Evolutionary conservation across 345 rosid species (phyloP), one percentile per base, ranked within the genome.

Genomic region (Microcos paniculata): DNA sequence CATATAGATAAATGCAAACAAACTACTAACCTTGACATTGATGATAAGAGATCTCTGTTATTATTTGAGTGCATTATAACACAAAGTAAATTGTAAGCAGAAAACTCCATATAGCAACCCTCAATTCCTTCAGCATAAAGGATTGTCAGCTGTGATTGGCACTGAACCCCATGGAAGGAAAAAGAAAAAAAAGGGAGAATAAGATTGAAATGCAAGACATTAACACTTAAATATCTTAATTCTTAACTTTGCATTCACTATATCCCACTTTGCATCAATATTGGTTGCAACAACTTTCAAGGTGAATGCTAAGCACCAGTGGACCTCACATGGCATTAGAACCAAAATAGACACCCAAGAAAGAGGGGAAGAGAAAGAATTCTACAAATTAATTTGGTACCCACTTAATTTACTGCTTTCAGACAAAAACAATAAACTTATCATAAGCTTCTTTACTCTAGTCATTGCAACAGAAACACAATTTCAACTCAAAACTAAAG

Each of bases 91-190:
- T 86, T 82, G 84, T 96, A 96, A 40, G 99, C 99, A 80, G 97
- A 87, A 83, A 96, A 96, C 87, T 96, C 98, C 90, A 88, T 80
- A 80, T 81, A 80, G 84, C 97, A 91, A 70, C 99, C 99, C 78
- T 90, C 91, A 72, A 92, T 92, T 74, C 98, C 99, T 83, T 92
- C 98, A 23, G 89, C 88, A 82, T 96, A 96, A 71, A 96, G 91
- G 77, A 86, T 90, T 84, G 92, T 92, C 81, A 96, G 78, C 88
- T 96, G 99, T 18, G 98, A 92, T 72, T 91, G 97, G 84, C 98
- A 96, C 99, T 94, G 90, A 63, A 85, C 77, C 72, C 70, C 53
- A 42, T 2, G 7, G 45, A 46, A 51, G 42, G 46, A 13, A 52
- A 51, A 70, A 19, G 31, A 73, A 80, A 79, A 0, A 67, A 52